A percentile compares a stretch with the other conserved stretches of the same genome.
phyloP scores from a whole-genome alignment of 2,329 filamentous ascomycete species.

The Mycosphaerella sp. region DNA sequence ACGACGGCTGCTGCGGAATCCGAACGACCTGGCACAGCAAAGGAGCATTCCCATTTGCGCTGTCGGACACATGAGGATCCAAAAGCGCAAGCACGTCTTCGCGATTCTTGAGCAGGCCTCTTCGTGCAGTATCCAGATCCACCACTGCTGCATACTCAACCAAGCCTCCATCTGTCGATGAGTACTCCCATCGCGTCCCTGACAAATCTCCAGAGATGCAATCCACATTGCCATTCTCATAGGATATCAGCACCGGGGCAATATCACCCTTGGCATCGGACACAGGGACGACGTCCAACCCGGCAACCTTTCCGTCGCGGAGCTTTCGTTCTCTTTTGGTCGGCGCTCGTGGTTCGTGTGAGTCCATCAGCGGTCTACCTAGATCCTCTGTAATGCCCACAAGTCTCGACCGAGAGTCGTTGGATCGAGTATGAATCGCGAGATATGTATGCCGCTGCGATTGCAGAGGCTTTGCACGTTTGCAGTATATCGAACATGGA shows the following conservation, averaged over 20 bases:
- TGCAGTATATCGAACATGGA: slow-evolving; percentile 53
- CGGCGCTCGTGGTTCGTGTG: slow-evolving; percentile 28
- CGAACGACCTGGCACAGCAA: slow-evolving; percentile 21
- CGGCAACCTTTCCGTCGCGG: slow-evolving; percentile 26
- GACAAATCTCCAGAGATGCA: slow-evolving; percentile 29
- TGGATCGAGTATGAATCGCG: slow-evolving; percentile 42
- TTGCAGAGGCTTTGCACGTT: slow-evolving; percentile 38
- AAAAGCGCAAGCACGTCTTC: slow-evolving; percentile 40
- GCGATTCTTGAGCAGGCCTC: slow-evolving; percentile 41
- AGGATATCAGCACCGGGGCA: slow-evolving; percentile 25
- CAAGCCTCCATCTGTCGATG: slow-evolving; percentile 13
- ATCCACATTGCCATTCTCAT: slow-evolving; percentile 28
- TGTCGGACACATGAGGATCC: slow-evolving; percentile 19
- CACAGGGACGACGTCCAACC: slow-evolving; percentile 19
- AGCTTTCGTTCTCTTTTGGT: slow-evolving; percentile 29
- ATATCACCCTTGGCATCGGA: background rate
- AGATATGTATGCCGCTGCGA: slow-evolving; percentile 53
- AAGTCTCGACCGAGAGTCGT: slow-evolving; percentile 45
- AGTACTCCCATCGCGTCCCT: slow-evolving; percentile 25
- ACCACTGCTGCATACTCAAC: slow-evolving; percentile 26
- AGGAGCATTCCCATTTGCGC: background rate
- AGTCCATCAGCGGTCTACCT: slow-evolving; percentile 17
- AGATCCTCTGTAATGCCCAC: slow-evolving; percentile 50
- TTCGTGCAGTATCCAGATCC: slow-evolving; percentile 35
- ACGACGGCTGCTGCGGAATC: slow-evolving; percentile 4